Conservation (phyloP, 116 monocot genomes). For the Cymodocea nodosa region DNA sequence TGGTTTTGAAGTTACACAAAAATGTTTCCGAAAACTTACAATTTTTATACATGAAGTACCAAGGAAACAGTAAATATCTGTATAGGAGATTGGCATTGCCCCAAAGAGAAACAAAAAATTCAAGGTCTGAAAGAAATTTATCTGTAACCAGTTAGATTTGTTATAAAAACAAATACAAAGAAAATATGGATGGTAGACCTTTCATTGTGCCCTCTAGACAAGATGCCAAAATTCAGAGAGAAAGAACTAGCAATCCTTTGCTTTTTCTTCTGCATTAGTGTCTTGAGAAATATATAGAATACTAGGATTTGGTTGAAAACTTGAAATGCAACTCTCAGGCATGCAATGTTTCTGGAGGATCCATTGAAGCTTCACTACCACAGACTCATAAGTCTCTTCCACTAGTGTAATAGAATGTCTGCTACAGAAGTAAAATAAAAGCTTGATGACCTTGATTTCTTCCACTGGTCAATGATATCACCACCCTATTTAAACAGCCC, state of each 20-base stretch:
- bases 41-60: too few species aligned
- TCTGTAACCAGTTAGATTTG: too few species aligned
- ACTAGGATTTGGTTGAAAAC: not conserved
- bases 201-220: not conserved
- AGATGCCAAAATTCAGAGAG: not conserved
- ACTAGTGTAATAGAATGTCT: conserved; percentile 49
- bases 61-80: too few species aligned
- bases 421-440: conserved; percentile 41
- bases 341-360: conserved; percentile 37
- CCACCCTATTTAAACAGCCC: conserved; percentile 62
- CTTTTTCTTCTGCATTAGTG: not conserved
- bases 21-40: not conserved
- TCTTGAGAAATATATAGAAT: not conserved
- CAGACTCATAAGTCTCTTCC: conserved; percentile 25
- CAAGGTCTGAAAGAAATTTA: not conserved
- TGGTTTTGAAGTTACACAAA: too few species aligned
- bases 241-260: not conserved
- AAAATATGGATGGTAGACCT: not conserved
- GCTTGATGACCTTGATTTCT: conserved; percentile 32
- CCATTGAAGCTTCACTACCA: conserved; percentile 33
- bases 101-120: not conserved
- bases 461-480: conserved; percentile 73
- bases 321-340: not conserved
- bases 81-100: too few species aligned
- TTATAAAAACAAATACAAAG: not conserved